These are phyloP conservation scores for Phytophthora chlamydospora DNA, from an alignment of 352 stramenopile genomes.

Conservation along the genomic window DNA sequence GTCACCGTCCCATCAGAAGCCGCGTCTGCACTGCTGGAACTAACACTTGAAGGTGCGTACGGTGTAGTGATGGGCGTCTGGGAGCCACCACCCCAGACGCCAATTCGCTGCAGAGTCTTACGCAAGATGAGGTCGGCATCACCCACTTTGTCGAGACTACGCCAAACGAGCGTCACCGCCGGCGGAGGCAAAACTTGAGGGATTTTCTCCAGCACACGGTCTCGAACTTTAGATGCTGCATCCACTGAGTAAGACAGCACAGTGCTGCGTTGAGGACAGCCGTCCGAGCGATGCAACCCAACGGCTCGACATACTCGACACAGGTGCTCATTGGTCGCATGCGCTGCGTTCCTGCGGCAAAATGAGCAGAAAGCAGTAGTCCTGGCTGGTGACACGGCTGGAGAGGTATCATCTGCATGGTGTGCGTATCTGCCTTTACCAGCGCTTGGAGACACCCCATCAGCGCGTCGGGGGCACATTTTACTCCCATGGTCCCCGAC, in stretches of 20 bases:
- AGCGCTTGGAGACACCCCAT: constrained; percentile 7
- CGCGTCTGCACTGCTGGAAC: constrained; percentile 2
- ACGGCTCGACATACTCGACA: constrained; percentile 65
- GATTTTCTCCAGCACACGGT: constrained; percentile 62
- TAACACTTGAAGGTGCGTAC: constrained; percentile 43
- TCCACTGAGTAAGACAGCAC: constrained; percentile 74
- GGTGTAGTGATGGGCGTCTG: constrained; percentile 86
- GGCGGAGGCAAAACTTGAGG: constrained; percentile 57
- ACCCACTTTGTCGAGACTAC: constrained; percentile 76
- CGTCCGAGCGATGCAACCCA: constrained; percentile 63
- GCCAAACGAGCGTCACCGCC: constrained; percentile 53
- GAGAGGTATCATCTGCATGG: constrained; percentile 30
- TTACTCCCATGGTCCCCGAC: constrained; percentile 70
- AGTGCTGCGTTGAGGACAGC: constrained; percentile 49
- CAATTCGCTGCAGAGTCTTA: constrained; percentile 71
- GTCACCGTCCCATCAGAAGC: constrained; percentile 6
- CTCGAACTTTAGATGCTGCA: constrained; percentile 67
- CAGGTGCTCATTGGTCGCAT: constrained; percentile 60
- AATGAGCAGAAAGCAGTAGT: constrained; percentile 55
- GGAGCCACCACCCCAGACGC: constrained; percentile 81
- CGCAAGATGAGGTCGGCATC: constrained; percentile 76
- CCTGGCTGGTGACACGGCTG: constrained; percentile 16
- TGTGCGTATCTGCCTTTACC: constrained; percentile 21
- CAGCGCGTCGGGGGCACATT: constrained; percentile 47
- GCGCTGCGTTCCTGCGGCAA: constrained; percentile 61